Conservation (phyloP, 768 basidiomycete species). For the Auricularia sp. region DNA sequence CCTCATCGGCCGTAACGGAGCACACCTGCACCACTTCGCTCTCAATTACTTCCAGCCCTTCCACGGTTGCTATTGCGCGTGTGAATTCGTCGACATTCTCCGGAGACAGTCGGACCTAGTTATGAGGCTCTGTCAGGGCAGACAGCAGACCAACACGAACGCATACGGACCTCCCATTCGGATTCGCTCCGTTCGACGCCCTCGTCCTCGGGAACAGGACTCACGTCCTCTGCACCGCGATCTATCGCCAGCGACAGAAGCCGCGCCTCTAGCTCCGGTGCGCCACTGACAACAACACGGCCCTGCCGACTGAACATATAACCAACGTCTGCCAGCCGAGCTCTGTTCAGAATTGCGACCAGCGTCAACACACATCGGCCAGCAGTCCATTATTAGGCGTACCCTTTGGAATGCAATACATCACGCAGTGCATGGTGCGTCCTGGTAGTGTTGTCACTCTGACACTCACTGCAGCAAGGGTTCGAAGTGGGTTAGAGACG, state of each 20-base stretch:
- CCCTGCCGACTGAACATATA: constrained; percentile 56
- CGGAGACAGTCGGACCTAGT: constrained; percentile 37
- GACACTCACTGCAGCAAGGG: constrained; percentile 37
- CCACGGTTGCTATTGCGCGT: constrained; percentile 22
- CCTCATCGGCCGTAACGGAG: constrained; percentile 28
- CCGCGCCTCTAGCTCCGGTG: constrained; percentile 19
- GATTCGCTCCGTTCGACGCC: constrained; percentile 23
- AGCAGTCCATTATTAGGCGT: constrained; percentile 7
- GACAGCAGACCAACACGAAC: neutral
- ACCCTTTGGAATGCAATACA: constrained; percentile 40
- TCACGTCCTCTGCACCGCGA: constrained; percentile 35
- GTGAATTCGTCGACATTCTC: constrained; percentile 30
- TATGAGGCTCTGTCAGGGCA: neutral
- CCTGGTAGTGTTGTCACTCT: constrained; percentile 55
- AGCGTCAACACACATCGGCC: neutral
- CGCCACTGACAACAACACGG: constrained; percentile 30
- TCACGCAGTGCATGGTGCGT: constrained; percentile 49
- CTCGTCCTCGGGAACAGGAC: constrained; percentile 16
- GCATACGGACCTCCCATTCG: constrained; percentile 20
- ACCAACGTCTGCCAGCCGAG: constrained; percentile 50
- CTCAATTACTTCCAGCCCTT: constrained; percentile 30
- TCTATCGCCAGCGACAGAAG: constrained; percentile 33
- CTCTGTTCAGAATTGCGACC: constrained; percentile 25
- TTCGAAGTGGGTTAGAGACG: constrained; percentile 8
- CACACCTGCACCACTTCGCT: constrained; percentile 51